These are phyloP conservation scores for Fraxinus baroniana DNA, from an alignment of 305 asterid genomes.

Conservation along the genomic window DNA sequence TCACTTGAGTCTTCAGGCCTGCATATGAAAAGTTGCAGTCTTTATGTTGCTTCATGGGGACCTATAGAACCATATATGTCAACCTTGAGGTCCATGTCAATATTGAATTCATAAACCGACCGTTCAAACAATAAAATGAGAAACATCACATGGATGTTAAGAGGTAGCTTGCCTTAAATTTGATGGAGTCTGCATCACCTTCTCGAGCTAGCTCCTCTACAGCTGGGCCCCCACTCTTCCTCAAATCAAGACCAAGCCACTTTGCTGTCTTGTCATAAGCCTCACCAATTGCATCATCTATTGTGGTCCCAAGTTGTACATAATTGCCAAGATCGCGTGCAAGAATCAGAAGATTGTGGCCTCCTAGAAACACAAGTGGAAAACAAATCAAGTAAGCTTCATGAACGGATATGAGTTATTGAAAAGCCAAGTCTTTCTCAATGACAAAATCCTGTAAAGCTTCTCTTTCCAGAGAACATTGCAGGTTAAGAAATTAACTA, in stretches of 20 bases:
- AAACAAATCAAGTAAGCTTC: conserved; percentile 20
- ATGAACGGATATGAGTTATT: conserved; percentile 2
- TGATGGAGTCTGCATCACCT: conserved; percentile 70
- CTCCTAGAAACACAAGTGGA: conserved; percentile 52
- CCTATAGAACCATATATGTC: conserved; percentile 48
- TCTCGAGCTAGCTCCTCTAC: conserved; percentile 89
- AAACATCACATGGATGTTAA: not conserved
- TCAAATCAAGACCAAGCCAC: conserved; percentile 98
- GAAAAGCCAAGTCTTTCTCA: conserved; percentile 7
- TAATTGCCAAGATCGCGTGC: conserved; percentile 93
- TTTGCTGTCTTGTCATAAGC: conserved; percentile 96
- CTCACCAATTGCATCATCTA: conserved; percentile 98
- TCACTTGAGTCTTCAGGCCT: conserved; percentile 98
- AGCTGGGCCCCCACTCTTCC: conserved; percentile 97
- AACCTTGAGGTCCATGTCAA: conserved; percentile 12
- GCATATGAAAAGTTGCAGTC: conserved; percentile 97
- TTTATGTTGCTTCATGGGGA: conserved; percentile 96
- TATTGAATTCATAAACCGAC: not conserved
- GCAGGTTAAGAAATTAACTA: not conserved
- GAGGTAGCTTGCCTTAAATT: conserved; percentile 55
- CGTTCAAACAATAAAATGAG: not conserved
- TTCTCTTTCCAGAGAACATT: not conserved
- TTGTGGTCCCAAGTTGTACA: conserved; percentile 86
- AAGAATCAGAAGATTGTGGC: conserved; percentile 91
- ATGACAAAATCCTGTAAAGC: not conserved